These are phyloP conservation scores for Beta corolliflora DNA, from an alignment of 179 eudicot genomes.

Conservation along the genomic window DNA sequence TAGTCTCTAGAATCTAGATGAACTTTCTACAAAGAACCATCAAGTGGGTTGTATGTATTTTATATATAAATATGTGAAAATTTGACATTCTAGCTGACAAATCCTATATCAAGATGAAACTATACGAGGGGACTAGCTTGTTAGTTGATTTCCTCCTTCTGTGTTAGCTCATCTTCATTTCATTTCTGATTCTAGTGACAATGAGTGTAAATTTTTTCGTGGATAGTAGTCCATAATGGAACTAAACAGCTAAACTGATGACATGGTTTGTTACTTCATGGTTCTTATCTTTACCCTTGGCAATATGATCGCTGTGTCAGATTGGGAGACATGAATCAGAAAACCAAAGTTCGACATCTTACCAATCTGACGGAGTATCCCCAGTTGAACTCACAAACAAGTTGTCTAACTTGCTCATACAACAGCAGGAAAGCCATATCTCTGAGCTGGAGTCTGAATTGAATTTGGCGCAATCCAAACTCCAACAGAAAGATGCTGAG, in stretches of 20 bases:
- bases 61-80: neutral
- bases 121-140: too few species aligned
- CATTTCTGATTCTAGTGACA: neutral
- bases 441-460: conserved; percentile 60
- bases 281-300: neutral
- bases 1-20: neutral
- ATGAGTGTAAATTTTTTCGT: neutral
- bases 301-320: conserved; percentile 19
- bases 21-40: too few species aligned
- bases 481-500: conserved; percentile 64
- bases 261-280: neutral
- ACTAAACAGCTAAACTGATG: neutral
- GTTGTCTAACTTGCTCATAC: conserved; percentile 50
- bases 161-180: neutral
- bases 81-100: neutral
- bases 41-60: too few species aligned
- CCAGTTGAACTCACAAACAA: conserved; percentile 59
- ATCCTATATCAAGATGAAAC: neutral
- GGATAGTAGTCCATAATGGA: too few species aligned
- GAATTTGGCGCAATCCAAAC: conserved; percentile 51
- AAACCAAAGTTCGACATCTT: conserved; percentile 22
- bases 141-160: neutral
- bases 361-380: conserved; percentile 41
- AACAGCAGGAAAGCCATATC: conserved; percentile 67
- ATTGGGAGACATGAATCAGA: conserved; percentile 29